Percentiles rank a stretch among this genome's conserved stretches.
Conservation (phyloP, 495 filamentous ascomycete genomes). For the Entonaema liquescens region DNA sequence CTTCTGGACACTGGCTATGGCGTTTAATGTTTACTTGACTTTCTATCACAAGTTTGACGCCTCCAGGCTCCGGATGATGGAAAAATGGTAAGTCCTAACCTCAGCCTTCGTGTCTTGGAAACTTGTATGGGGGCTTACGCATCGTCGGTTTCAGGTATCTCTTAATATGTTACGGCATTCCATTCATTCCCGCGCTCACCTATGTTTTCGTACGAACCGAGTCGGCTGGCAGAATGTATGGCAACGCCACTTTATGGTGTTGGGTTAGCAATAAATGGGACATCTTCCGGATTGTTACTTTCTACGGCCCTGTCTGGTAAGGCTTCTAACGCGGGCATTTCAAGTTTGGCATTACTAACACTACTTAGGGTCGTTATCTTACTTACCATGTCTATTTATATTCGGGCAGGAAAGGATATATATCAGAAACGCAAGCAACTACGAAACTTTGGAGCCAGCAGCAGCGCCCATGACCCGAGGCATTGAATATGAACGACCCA, state of each 20-base stretch:
- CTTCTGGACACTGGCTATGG: conserved; percentile 85
- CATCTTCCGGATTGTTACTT: conserved; percentile 75
- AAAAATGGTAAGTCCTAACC: conserved; percentile 58
- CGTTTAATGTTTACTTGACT: conserved; percentile 85
- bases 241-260: conserved; percentile 85
- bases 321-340: conserved; percentile 9
- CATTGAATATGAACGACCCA: conserved; percentile 56
- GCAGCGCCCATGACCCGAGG: conserved; percentile 53
- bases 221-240: conserved; percentile 68
- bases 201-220: conserved; percentile 70
- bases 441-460: conserved; percentile 51
- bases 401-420: conserved; percentile 75
- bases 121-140: neutral
- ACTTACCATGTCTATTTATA: conserved; percentile 77
- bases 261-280: conserved; percentile 76
- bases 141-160: conserved; percentile 58
- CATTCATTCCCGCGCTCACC: conserved; percentile 72
- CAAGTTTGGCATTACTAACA: conserved; percentile 27
- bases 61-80: conserved; percentile 70
- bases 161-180: conserved; percentile 76
- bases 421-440: conserved; percentile 63
- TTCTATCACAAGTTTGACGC: conserved; percentile 82
- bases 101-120: neutral
- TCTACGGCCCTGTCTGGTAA: conserved; percentile 88
- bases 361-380: conserved; percentile 65